Conservation (phyloP, 768 basidiomycete genomes). For the Grammothele lineata region DNA sequence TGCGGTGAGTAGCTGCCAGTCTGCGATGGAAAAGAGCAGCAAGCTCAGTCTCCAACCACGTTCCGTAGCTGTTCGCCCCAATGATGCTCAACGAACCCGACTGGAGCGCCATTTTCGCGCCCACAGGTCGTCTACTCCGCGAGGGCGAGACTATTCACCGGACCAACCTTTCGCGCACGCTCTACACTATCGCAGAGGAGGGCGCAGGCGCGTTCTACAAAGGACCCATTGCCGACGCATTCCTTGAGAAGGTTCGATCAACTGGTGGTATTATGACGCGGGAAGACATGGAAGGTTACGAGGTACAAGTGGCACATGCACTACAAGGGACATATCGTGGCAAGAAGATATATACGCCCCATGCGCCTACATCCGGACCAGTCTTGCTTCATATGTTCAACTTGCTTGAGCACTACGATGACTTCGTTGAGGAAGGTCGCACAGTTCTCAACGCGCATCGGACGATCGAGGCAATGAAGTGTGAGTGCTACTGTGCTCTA, state of each 20-base stretch:
- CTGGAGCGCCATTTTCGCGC: constrained; percentile 84
- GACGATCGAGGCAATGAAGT: constrained; percentile 82
- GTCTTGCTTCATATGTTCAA: constrained; percentile 94
- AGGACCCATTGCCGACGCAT: constrained; percentile 77
- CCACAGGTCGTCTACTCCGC: constrained; percentile 60
- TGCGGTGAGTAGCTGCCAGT: constrained; percentile 43
- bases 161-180: constrained; percentile 72
- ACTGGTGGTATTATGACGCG: constrained; percentile 80
- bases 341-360: constrained; percentile 77
- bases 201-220: constrained; percentile 84
- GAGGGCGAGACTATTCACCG: constrained; percentile 75
- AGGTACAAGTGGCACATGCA: constrained; percentile 65
- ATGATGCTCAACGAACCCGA: constrained; percentile 66
- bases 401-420: constrained; percentile 70
- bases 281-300: constrained; percentile 69
- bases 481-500: too few species aligned
- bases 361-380: constrained; percentile 84
- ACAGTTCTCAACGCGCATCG: constrained; percentile 73
- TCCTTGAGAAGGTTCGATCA: constrained; percentile 63
- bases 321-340: constrained; percentile 74
- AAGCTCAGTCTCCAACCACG: too few species aligned
- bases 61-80: constrained; percentile 31
- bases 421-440: constrained; percentile 41
- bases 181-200: constrained; percentile 65
- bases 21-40: too few species aligned